Evolutionary conservation across 192 early-diverging fungal species (phyloP), one percentile per base, ranked within the genome.

Genomic region (Linnemannia schmuckeri): DNA sequence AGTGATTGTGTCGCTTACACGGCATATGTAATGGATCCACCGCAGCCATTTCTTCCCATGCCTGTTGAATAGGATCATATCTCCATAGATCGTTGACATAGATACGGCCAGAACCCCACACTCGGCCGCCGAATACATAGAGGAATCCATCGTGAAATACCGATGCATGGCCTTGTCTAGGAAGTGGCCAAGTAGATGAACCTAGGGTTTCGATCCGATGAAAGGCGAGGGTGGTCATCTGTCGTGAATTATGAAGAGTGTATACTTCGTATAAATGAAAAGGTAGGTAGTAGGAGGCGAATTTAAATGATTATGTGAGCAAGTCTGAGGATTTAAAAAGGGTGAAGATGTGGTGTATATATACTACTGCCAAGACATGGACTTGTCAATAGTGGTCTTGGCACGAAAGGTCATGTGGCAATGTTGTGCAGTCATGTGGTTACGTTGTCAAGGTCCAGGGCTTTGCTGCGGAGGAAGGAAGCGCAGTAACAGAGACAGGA

Each of bases 41-140:
- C 0, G 61, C 63, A 46, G 52, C 13, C 24, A 81, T 4, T 70
- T 81, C 79, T 35, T 81, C 72, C 79, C 79, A 81, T 69, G 40
- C 54, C 8, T 69, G 38, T 46, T 75, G 72, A 2, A 20, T 24
- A 38, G 73, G 57, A 41, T 81, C 79, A 30, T 74, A 81, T 75
- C 70, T 81, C 79, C 79, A 81, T 20, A 81, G 73, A 81, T 81
- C 79, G n/a, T 81, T 81, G 46, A 40, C 73, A 27, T 81, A 81
- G 79, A 81, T 70, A 68, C 72, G 79, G 2, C 79, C 79, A 37
- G 79, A 81, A 35, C 79, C 79, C 9, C 75, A 73, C 10, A 81
- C 79, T 81, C 79, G 79, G 46, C 79, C 79, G 63, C 79, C 79
- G 55, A 81, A 81, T 44, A 81, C 46, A 54, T 74, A 81, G 61